phyloP scores from a whole-genome alignment of 805 yeast species.

The Danielia oregonensis region DNA sequence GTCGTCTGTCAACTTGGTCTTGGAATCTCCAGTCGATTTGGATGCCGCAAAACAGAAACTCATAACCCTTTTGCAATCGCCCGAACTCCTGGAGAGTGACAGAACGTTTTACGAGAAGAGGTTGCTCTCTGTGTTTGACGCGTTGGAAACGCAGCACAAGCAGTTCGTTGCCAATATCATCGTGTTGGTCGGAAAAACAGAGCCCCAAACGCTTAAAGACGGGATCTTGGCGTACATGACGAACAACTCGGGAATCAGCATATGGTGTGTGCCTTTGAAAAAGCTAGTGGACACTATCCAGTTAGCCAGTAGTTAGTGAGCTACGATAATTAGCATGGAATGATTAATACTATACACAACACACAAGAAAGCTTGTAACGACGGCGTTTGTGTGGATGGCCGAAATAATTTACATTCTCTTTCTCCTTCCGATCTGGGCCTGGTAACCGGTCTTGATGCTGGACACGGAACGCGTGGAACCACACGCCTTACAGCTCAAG shows the following conservation, averaged over 20 bases:
- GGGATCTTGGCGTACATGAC: constrained; percentile 51
- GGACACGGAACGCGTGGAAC: constrained; percentile 93
- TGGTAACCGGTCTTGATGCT: constrained; percentile 99
- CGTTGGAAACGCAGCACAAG: constrained; percentile 9
- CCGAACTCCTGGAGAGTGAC: constrained; percentile 6
- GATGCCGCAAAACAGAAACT: constrained; percentile 4
- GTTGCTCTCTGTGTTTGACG: constrained; percentile 8
- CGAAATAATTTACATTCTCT: constrained; percentile 42
- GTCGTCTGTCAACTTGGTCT: not conserved
- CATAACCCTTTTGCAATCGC: constrained; percentile 4
- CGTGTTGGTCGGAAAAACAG: constrained; percentile 4
- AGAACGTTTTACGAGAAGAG: constrained; percentile 7
- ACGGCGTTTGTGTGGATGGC: not conserved
- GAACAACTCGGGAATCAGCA: constrained; percentile 50
- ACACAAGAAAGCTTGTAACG: constrained; percentile 1
- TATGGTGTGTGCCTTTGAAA: constrained; percentile 68
- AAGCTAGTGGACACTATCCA: constrained; percentile 32
- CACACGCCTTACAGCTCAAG: constrained; percentile 97
- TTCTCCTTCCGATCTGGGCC: constrained; percentile 92
- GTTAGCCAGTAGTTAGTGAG: not conserved
- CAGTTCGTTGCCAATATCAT: constrained; percentile 10
- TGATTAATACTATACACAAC: constrained; percentile 13
- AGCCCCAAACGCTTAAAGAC: constrained; percentile 26
- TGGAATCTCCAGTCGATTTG: not conserved
- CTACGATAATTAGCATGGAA: not conserved